These are phyloP conservation scores for Arthrobotrys sinensis DNA, from an alignment of 2,329 filamentous ascomycete species.

Conservation along the genomic window DNA sequence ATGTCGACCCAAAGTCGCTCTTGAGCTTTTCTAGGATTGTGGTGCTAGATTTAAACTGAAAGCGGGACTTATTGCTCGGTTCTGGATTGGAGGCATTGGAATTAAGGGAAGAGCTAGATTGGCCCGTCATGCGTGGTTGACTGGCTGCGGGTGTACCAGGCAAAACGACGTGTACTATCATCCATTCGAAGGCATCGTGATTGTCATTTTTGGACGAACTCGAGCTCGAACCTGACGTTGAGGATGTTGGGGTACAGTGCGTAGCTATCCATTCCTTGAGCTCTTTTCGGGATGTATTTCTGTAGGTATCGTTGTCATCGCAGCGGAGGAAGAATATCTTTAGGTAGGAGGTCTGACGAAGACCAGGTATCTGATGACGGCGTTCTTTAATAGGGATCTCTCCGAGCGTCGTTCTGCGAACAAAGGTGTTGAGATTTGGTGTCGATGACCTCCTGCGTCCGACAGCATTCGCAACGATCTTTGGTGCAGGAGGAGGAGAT, in stretches of 20 bases:
- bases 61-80: constrained; percentile 76
- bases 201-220: constrained; percentile 81
- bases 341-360: constrained; percentile 92
- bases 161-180: constrained; percentile 91
- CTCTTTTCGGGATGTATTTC: constrained; percentile 80
- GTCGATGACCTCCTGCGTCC: constrained; percentile 59
- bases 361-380: constrained; percentile 93
- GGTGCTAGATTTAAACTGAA: constrained; percentile 81
- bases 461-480: constrained; percentile 28
- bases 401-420: constrained; percentile 44
- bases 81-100: constrained; percentile 71
- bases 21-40: constrained; percentile 91
- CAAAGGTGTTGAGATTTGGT: constrained; percentile 54
- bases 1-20: constrained; percentile 87
- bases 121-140: constrained; percentile 77
- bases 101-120: constrained; percentile 67
- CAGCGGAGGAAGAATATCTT: constrained; percentile 91
- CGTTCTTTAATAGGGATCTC: constrained; percentile 71
- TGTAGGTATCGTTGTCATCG: constrained; percentile 96
- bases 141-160: constrained; percentile 86
- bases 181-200: constrained; percentile 96
- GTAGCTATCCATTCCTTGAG: constrained; percentile 92
- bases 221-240: constrained; percentile 68
- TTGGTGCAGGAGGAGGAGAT: constrained; percentile 19
- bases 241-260: constrained; percentile 75